Percentiles rank a stretch among this genome's conserved stretches.
Conservation (phyloP, 2,329 filamentous ascomycete species). For the Xylariaceae sp. region DNA sequence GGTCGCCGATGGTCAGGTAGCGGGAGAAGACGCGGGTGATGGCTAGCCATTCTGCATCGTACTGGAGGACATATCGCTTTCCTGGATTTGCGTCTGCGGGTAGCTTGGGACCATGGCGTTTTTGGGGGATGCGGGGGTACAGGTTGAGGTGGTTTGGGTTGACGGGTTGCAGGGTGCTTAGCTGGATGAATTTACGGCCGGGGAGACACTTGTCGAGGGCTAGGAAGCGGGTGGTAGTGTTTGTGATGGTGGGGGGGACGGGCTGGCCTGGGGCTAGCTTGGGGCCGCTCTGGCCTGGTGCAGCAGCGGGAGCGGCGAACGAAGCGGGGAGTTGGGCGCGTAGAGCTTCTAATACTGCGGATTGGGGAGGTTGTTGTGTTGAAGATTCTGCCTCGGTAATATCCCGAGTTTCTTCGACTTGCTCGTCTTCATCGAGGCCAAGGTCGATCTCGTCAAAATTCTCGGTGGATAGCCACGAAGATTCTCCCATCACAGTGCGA, state of each 20-base stretch:
- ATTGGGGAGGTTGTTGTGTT: slow-evolving; percentile 14
- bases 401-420: slow-evolving; percentile 20
- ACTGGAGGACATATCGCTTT: slow-evolving; percentile 58
- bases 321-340: slow-evolving; percentile 71
- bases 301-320: slow-evolving; percentile 47
- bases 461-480: neutral
- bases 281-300: slow-evolving; percentile 27
- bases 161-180: slow-evolving; percentile 55
- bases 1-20: slow-evolving; percentile 59
- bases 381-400: slow-evolving; percentile 12
- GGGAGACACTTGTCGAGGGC: slow-evolving; percentile 88
- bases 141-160: slow-evolving; percentile 28
- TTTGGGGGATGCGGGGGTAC: neutral
- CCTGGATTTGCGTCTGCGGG: neutral
- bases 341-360: slow-evolving; percentile 54
- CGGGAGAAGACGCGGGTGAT: slow-evolving; percentile 78
- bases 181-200: slow-evolving; percentile 73
- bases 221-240: slow-evolving; percentile 76
- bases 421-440: slow-evolving; percentile 38
- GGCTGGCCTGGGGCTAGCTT: slow-evolving; percentile 50
- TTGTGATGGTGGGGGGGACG: slow-evolving; percentile 66
- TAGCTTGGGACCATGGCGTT: neutral
- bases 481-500: slow-evolving; percentile 11
- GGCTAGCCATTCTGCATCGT: slow-evolving; percentile 93
- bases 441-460: slow-evolving; percentile 53